Evolutionary conservation across 1,284 basidiomycete genomes (phyloP).

Genomic region (Xerocomus minutiporus): DNA sequence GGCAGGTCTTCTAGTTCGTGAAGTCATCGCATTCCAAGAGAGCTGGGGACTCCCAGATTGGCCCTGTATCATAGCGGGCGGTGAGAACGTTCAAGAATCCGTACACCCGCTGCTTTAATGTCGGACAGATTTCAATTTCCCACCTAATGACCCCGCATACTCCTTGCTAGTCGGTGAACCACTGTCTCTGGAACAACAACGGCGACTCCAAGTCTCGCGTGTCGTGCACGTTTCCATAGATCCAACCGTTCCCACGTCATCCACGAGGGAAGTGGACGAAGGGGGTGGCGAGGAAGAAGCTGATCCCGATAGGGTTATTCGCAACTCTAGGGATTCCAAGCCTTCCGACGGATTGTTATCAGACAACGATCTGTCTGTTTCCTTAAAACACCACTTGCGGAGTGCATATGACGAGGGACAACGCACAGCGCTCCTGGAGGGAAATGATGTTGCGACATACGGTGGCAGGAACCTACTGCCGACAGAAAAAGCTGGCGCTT

Average conservation of each 20-base stretch:
- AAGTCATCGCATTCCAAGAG: conserved; percentile 56
- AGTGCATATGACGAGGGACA: conserved; percentile 63
- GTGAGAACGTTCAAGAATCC: conserved; percentile 37
- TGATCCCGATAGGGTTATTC: conserved; percentile 72
- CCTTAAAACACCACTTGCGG: conserved; percentile 47
- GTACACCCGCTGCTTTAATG: background rate
- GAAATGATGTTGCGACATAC: conserved; percentile 40
- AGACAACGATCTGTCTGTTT: conserved; percentile 52
- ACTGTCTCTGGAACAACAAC: conserved; percentile 51
- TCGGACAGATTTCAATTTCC: conserved; percentile 85
- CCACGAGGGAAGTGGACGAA: conserved; percentile 35
- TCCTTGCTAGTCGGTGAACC: conserved; percentile 67
- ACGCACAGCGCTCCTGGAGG: conserved; percentile 16
- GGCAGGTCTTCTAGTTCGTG: conserved; percentile 64
- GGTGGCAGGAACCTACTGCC: conserved; percentile 43
- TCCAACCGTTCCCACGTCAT: conserved; percentile 41
- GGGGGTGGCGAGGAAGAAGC: conserved; percentile 42
- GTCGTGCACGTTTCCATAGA: conserved; percentile 84
- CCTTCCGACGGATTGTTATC: conserved; percentile 71
- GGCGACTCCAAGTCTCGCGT: conserved; percentile 58
- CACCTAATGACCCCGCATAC: conserved; percentile 83
- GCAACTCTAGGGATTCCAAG: conserved; percentile 64
- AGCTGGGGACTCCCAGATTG: conserved; percentile 48
- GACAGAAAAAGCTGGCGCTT: conserved; percentile 43
- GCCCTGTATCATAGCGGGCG: conserved; percentile 83